Base-by-base conservation (phyloP, 108 stramenopile species). In the Pseudonitzschia multistriata region DNA sequence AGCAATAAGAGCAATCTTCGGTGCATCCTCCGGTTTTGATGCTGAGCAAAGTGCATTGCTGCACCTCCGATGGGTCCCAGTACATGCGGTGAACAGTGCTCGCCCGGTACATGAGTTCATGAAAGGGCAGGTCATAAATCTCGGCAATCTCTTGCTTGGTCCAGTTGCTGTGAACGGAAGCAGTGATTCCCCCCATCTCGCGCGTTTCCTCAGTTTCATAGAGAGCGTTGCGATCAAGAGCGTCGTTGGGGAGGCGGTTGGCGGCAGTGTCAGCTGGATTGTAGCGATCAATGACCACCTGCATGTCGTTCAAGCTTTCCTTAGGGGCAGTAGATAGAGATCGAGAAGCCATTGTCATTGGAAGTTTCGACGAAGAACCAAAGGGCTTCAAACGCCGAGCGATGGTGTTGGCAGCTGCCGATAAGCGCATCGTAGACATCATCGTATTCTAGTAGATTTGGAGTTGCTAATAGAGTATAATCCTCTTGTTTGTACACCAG, bases 21-120 rank as follows among this genome's bases (percentile, higher is more conserved):
- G 98, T 97, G 68, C 98, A 98, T 15, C 98, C 98, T 4, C 98
- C 98, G 19, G 98, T 97, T 88, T 98, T 98, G 92, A 97, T 97
- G 67, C 85, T 88, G 17, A 98, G 76, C 15, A 98, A 83, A 3
- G 98, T 98, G 81, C 96, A 97, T 79, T 97, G 98, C 80, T 97
- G 96, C 8, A 98, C 96, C 72, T 98, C 98, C 39, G 90, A 78
- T 6, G 96, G 92, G 79, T 97, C 83, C 92, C 95, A 98, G 81
- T 96, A 96, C 96, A 97, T 96, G 52, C 98, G 94, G 81, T 98
- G 98, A 39, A 96, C 92, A 5, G 91, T 92, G 13, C 91, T 83
- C 33, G 98, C 97, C 36, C 83, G 82, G 81, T 96, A 96, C 90
- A 98, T 91, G 59, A 98, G 90, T 72, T 98, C 98, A 71, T 96